Evolutionary conservation across 495 filamentous ascomycete species (phyloP).

Genomic region (Choiromyces venosus): DNA sequence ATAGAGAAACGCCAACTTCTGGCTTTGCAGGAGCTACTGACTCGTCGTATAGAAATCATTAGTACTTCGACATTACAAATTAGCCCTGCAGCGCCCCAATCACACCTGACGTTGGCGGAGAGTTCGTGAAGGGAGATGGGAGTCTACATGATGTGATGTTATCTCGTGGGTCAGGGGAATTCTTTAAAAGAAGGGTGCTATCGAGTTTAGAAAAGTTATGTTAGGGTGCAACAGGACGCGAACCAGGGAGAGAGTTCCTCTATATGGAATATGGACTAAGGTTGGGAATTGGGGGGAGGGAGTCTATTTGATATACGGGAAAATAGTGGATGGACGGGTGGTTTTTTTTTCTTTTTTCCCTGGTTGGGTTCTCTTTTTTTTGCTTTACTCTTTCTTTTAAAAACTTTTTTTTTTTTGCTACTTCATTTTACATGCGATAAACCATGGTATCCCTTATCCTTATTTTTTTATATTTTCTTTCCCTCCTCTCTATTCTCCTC

Average conservation of each 20-base stretch:
- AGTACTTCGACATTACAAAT: background rate
- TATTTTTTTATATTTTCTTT: no score
- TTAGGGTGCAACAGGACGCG: background rate
- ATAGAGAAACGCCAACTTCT: slow-evolving; percentile 26
- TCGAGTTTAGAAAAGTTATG: background rate
- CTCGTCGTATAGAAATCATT: background rate
- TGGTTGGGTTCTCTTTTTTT: background rate
- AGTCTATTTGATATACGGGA: background rate
- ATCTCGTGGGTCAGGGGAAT: background rate
- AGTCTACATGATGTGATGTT: background rate
- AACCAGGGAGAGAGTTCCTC: background rate
- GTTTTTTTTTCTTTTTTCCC: no score
- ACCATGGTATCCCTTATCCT: background rate
- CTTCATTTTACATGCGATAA: slow-evolving; percentile 5
- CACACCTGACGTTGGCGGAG: slow-evolving; percentile 1
- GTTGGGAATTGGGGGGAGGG: background rate
- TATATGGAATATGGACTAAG: background rate
- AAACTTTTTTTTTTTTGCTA: background rate
- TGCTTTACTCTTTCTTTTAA: background rate
- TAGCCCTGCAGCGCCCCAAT: background rate
- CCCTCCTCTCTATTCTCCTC: no score
- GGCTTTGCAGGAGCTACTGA: slow-evolving; percentile 25
- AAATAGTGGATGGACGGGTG: background rate
- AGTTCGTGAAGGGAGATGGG: background rate
- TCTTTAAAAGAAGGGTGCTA: background rate